Conservation (phyloP, 139 green algal genomes). For the Monoraphidium neglectum region DNA sequence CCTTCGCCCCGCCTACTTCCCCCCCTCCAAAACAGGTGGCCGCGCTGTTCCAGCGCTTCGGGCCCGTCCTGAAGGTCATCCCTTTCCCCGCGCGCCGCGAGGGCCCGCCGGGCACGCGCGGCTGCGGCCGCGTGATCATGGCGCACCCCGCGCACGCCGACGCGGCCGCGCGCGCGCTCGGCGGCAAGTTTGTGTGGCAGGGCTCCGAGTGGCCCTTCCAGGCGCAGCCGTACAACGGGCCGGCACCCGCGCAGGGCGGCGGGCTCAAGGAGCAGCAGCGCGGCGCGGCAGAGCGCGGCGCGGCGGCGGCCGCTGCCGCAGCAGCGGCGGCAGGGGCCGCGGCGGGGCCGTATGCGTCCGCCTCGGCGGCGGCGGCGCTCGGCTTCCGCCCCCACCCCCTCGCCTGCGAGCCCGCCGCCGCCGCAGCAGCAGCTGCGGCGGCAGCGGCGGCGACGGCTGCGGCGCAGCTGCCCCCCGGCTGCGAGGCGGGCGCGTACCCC, state of each 20-base stretch:
- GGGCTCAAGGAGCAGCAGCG: conserved; percentile 1
- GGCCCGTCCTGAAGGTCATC: conserved; percentile 30
- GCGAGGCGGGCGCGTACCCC: conserved; percentile 6
- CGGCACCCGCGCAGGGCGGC: background rate
- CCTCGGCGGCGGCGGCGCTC: background rate
- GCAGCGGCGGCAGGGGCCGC: too few relatives aligned
- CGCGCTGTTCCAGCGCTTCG: conserved; percentile 22
- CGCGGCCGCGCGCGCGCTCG: conserved; percentile 4
- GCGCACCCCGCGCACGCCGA: conserved; percentile 1
- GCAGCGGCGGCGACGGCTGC: background rate
- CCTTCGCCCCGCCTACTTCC: too few relatives aligned
- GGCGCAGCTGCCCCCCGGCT: conserved; percentile 3
- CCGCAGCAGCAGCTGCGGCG: too few relatives aligned
- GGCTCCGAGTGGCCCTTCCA: conserved; percentile 20
- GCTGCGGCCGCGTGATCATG: conserved; percentile 28
- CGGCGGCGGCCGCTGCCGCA: too few relatives aligned
- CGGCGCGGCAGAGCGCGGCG: background rate
- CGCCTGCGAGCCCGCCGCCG: background rate
- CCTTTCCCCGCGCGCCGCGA: conserved; percentile 25
- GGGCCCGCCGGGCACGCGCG: conserved; percentile 6
- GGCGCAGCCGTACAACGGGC: conserved; percentile 18
- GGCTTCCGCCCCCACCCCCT: background rate
- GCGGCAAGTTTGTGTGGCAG: conserved; percentile 11
- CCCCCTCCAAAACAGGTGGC: background rate
- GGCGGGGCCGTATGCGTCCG: background rate